Base-by-base conservation (phyloP, 257 asterid genomes). In the Rehmannia glutinosa region DNA sequence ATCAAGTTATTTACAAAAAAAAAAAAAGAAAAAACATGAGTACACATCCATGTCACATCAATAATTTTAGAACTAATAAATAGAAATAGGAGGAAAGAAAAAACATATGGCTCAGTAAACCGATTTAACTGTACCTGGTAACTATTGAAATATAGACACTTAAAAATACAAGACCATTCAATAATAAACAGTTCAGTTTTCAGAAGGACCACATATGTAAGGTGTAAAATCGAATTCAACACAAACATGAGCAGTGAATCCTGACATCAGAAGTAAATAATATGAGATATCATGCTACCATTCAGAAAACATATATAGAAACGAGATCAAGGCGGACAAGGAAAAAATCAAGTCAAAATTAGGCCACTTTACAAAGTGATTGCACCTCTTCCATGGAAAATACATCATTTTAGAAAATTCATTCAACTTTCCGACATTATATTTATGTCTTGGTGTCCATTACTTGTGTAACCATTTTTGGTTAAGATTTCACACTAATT, bases 251-350 rank as follows among this genome's bases (percentile, higher is more conserved):
- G 10, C 2, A 53, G 27, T 23, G 51, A 36, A 27, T 72, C 60
- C 61, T 35, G 54, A 11, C 42, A 53, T 24, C 43, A 53, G 41
- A 54, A 50, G 69, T 50, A 55, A 70, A 61, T 27, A 25, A 35
- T 49, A 38, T 2, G 32, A 57, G 16, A 8, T 21, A 32, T 8
- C 43, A 19, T 32, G 24, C 42, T 24, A 46, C 3, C 20, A 13
- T 58, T 49, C 50, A 58, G 42, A 6, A 32, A 25, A 33, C 33
- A n/a, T 36, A n/a, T 23, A n/a, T 36, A n/a, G 30, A 19, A 13
- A 60, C 20, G 38, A 45, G 27, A 23, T 23, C 28, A 17, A 28
- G 25, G 1, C 5, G 17, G 52, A 20, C 41, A 38, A 12, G 23
- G 41, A 52, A 39, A 19, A 45, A 27, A 36, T 16, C 23, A 47